Percentiles rank a stretch among this genome's conserved stretches.
These are phyloP conservation scores for Magnolia sinica DNA, from an alignment of 164 flowering plant species.

Conservation along the genomic window DNA sequence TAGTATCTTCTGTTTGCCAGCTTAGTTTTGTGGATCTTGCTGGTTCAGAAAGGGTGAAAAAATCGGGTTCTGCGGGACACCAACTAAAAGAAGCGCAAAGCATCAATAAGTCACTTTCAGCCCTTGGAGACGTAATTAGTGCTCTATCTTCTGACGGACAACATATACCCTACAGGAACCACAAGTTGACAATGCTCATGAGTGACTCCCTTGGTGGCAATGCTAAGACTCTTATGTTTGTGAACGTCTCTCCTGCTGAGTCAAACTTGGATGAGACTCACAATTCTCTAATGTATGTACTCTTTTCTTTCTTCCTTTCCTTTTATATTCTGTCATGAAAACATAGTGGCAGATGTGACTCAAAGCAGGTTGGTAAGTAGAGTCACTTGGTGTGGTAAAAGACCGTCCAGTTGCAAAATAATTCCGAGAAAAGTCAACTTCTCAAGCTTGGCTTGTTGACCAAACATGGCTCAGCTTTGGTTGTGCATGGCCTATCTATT, in stretches of 20 bases:
- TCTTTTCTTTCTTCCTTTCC: neutral
- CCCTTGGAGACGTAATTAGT: slow-evolving; percentile 96
- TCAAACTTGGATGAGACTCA: slow-evolving; percentile 92
- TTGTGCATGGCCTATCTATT: no score
- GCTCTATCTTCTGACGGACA: slow-evolving; percentile 81
- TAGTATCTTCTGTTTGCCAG: slow-evolving; percentile 44
- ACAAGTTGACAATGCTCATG: slow-evolving; percentile 96
- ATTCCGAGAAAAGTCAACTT: no score
- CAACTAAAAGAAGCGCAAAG: slow-evolving; percentile 98
- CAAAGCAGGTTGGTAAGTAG: neutral
- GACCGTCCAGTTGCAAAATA: no score
- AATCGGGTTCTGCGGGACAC: slow-evolving; percentile 90
- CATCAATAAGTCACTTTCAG: slow-evolving; percentile 95
- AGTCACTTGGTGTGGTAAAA: no score
- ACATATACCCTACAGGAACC: slow-evolving; percentile 94
- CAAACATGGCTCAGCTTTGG: no score
- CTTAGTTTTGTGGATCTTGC: slow-evolving; percentile 99
- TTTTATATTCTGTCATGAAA: neutral
- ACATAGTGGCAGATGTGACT: neutral
- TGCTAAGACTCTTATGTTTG: slow-evolving; percentile 98
- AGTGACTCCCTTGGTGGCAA: slow-evolving; percentile 99
- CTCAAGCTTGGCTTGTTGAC: no score
- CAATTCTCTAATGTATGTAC: slow-evolving; percentile 77
- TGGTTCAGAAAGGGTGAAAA: slow-evolving; percentile 96
- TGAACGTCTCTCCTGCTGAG: slow-evolving; percentile 91